These are phyloP conservation scores for Bremia lactucae DNA, from an alignment of 352 stramenopile genomes.

Conservation along the genomic window DNA sequence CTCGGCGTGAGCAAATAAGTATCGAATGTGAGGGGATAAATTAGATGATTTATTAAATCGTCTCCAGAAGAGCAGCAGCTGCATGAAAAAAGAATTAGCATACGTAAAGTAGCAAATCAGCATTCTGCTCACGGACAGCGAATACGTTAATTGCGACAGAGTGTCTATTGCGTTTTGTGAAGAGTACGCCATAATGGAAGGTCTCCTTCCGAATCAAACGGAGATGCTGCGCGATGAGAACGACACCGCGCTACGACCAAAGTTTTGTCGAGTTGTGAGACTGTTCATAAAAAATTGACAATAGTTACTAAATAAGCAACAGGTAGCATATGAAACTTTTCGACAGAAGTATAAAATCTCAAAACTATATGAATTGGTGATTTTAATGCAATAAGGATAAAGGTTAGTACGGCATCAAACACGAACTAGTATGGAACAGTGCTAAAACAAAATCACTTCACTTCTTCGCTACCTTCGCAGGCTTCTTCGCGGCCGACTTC, in stretches of 20 bases:
- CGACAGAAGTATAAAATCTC: slow-evolving; percentile 1
- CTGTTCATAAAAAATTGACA: slow-evolving; percentile 25
- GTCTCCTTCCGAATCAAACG: slow-evolving; percentile 29
- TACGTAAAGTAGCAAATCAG: slow-evolving; percentile 38
- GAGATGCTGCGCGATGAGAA: slow-evolving; percentile 38
- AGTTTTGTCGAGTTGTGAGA: slow-evolving; percentile 45
- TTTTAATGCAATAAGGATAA: slow-evolving; percentile 62
- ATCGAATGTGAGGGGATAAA: slow-evolving; percentile 58
- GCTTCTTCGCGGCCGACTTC: slow-evolving; percentile 57
- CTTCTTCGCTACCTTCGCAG: slow-evolving; percentile 29
- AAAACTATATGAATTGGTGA: slow-evolving; percentile 24
- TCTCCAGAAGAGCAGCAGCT: slow-evolving; percentile 52
- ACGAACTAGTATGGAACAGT: slow-evolving; percentile 16
- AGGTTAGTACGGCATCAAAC: slow-evolving; percentile 5
- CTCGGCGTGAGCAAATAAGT: slow-evolving; percentile 41
- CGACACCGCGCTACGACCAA: slow-evolving; percentile 57
- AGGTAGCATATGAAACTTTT: too few relatives aligned
- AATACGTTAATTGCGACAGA: slow-evolving; percentile 36
- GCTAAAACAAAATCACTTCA: slow-evolving; percentile 7
- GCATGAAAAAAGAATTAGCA: slow-evolving; percentile 27
- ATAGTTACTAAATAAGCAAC: slow-evolving; percentile 1
- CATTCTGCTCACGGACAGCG: slow-evolving; percentile 29
- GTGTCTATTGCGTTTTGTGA: slow-evolving; percentile 30
- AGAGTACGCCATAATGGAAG: slow-evolving; percentile 29
- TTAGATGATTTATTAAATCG: slow-evolving; percentile 34